Evolutionary conservation across 345 rosid genomes (phyloP).

Genomic region (Nasturtium officinale): DNA sequence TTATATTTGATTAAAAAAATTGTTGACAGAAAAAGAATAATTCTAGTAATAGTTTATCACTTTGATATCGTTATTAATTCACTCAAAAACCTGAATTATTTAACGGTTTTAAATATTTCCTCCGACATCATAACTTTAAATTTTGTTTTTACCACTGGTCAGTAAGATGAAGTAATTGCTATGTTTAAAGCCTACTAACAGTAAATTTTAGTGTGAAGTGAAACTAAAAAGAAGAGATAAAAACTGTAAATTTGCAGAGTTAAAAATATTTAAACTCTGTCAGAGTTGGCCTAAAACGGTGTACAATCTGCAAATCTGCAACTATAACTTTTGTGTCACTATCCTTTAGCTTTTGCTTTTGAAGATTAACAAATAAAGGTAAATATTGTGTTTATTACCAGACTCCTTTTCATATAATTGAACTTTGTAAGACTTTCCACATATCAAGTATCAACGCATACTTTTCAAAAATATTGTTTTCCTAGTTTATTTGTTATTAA

Average conservation of each 20-base stretch:
- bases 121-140: slow-evolving; percentile 1
- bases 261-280: slow-evolving; percentile 33
- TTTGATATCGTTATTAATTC: not conserved
- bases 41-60: too few species aligned
- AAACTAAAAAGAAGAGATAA: slow-evolving; percentile 5
- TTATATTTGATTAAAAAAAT: not conserved
- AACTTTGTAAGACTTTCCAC: slow-evolving; percentile 15
- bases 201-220: slow-evolving; percentile 2
- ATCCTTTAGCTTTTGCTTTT: slow-evolving; percentile 40
- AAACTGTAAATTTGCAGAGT: slow-evolving; percentile 34
- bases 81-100: not conserved
- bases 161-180: slow-evolving; percentile 24
- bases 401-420: not conserved
- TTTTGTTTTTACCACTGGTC: slow-evolving; percentile 5
- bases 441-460: not conserved
- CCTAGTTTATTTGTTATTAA: not conserved
- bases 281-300: slow-evolving; percentile 48
- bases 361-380: slow-evolving; percentile 42
- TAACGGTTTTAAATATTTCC: not conserved
- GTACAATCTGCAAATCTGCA: slow-evolving; percentile 44
- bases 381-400: slow-evolving; percentile 43
- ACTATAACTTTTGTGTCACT: slow-evolving; percentile 42
- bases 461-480: not conserved
- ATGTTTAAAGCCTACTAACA: slow-evolving; percentile 32
- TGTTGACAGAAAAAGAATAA: too few species aligned